Conservation (phyloP, 164 flowering plant genomes). For the Vitis rupestris region DNA sequence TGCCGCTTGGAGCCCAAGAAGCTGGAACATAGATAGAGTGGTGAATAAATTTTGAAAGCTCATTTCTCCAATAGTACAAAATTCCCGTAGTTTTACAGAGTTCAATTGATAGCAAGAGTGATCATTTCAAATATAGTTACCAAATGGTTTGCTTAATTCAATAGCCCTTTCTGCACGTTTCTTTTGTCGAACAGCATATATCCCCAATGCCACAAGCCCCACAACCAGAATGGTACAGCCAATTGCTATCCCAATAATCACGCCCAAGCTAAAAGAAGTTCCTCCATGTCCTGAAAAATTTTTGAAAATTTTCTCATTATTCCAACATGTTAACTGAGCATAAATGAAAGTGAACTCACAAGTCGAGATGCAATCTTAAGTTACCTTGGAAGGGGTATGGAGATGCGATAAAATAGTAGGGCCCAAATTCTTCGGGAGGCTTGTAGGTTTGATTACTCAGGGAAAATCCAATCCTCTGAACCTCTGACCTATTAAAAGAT, state of each 20-base stretch:
- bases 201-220: constrained; percentile 43
- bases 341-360: background rate
- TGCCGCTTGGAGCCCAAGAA: constrained; percentile 63
- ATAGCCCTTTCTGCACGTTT: constrained; percentile 74
- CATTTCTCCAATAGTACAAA: no score
- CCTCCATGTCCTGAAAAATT: constrained; percentile 32
- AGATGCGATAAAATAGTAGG: constrained; percentile 54
- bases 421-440: constrained; percentile 66
- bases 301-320: constrained; percentile 9
- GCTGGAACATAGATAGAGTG: constrained; percentile 34
- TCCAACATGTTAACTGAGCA: background rate
- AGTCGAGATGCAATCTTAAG: background rate
- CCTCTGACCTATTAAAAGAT: constrained; percentile 60
- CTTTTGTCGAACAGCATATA: constrained; percentile 70
- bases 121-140: constrained; percentile 25
- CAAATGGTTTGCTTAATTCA: constrained; percentile 63
- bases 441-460: constrained; percentile 62
- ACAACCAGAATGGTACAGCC: constrained; percentile 47
- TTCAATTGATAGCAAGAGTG: background rate
- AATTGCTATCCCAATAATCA: constrained; percentile 45
- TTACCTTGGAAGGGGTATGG: constrained; percentile 62
- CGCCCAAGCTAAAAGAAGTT: constrained; percentile 30
- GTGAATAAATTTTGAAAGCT: background rate
- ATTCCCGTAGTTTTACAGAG: constrained; percentile 17
- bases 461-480: constrained; percentile 61